A percentile compares a stretch with the other conserved stretches of the same genome.
phyloP scores from a whole-genome alignment of 805 yeast genomes.

The Saturnispora dispora region DNA sequence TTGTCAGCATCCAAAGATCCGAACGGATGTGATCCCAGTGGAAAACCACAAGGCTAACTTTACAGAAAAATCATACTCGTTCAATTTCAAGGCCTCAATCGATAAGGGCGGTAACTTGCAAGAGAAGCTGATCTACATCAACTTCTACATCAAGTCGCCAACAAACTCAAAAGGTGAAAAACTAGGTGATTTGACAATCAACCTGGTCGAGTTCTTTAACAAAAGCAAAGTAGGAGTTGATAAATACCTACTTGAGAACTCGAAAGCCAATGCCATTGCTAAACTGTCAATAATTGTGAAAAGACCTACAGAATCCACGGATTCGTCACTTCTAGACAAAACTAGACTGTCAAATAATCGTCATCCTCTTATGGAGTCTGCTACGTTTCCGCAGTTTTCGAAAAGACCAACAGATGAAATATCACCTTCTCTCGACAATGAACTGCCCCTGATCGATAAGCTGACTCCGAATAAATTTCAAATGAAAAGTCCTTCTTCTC shows the following conservation, averaged over 20 bases:
- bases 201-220: constrained; percentile 65
- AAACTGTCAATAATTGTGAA: constrained; percentile 40
- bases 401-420: not conserved
- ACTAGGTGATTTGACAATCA: constrained; percentile 60
- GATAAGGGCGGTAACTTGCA: constrained; percentile 28
- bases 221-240: constrained; percentile 35
- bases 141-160: constrained; percentile 28
- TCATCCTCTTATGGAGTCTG: not conserved
- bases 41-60: constrained; percentile 45
- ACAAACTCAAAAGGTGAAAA: constrained; percentile 32
- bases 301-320: constrained; percentile 6
- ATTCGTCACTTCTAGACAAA: not conserved
- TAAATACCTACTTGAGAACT: constrained; percentile 58
- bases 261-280: constrained; percentile 77
- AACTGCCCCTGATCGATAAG: constrained; percentile 1
- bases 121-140: constrained; percentile 34
- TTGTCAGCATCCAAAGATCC: constrained; percentile 6
- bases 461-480: not conserved
- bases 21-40: constrained; percentile 29
- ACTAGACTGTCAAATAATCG: not conserved
- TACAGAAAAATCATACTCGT: constrained; percentile 29
- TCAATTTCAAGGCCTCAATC: constrained; percentile 31
- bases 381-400: not conserved
- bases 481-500: not conserved
- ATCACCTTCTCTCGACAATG: not conserved